Conservation (phyloP, 139 green algal genomes). For the Edaphochlamys debaryana region DNA sequence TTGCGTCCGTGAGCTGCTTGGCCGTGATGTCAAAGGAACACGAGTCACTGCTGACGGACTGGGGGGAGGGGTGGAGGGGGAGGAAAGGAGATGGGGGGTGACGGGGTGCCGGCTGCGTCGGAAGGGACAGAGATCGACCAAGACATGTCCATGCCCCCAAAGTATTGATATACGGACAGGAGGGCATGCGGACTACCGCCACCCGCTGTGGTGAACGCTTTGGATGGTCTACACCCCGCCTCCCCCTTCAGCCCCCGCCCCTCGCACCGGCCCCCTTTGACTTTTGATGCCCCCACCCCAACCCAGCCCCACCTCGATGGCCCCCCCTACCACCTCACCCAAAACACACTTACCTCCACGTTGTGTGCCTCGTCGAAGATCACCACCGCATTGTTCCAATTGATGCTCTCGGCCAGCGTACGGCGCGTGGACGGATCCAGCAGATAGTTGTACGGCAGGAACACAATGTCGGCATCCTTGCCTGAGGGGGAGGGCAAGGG, state of each 20-base stretch:
- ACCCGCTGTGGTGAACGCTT: too few relatives aligned
- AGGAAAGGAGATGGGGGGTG: neutral
- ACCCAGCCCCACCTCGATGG: neutral
- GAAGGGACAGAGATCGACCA: too few relatives aligned
- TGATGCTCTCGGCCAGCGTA: slow-evolving; percentile 67
- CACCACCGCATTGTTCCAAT: slow-evolving; percentile 81
- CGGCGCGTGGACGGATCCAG: slow-evolving; percentile 70
- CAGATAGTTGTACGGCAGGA: slow-evolving; percentile 98
- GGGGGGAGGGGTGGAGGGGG: neutral
- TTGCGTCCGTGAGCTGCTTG: slow-evolving; percentile 62
- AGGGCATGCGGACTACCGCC: too few relatives aligned
- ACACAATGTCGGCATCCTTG: slow-evolving; percentile 86
- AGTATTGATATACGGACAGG: too few relatives aligned
- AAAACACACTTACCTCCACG: slow-evolving; percentile 68
- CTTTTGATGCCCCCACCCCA: neutral
- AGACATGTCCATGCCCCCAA: too few relatives aligned
- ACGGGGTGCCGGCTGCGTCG: too few relatives aligned
- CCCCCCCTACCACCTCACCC: neutral
- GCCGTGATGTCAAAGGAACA: slow-evolving; percentile 88
- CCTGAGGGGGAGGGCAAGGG: neutral
- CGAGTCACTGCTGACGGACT: slow-evolving; percentile 80
- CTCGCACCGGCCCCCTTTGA: too few relatives aligned
- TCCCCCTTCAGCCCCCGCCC: too few relatives aligned
- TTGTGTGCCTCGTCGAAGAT: slow-evolving; percentile 99
- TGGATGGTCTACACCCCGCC: too few relatives aligned